These are phyloP conservation scores for Plasmodium berghei DNA, from an alignment of 169 alveolate genomes.

Conservation along the genomic window DNA sequence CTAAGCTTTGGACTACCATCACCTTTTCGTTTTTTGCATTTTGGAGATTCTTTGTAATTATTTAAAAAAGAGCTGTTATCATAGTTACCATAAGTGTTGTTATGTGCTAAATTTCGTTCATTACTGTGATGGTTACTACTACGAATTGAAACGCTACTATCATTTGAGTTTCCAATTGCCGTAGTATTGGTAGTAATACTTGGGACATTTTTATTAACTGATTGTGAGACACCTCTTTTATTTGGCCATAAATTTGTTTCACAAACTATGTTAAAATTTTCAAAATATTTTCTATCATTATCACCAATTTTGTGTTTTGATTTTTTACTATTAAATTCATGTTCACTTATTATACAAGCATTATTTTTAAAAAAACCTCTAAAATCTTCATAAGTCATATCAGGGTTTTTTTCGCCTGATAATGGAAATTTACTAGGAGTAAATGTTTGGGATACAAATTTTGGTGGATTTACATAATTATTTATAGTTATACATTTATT, in stretches of 20 bases:
- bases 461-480: conserved; percentile 75
- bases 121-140: too few species aligned
- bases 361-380: conserved; percentile 45
- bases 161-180: too few species aligned
- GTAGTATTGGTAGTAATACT: too few species aligned
- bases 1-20: conserved; percentile 10
- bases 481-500: conserved; percentile 73
- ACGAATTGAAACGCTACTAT: too few species aligned
- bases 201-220: not conserved
- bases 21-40: conserved; percentile 13
- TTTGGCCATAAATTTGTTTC: conserved; percentile 70
- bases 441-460: conserved; percentile 34
- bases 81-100: too few species aligned
- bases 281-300: conserved; percentile 23
- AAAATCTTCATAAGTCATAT: conserved; percentile 63
- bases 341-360: conserved; percentile 72
- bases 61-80: not conserved
- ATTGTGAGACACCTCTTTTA: conserved; percentile 30
- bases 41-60: conserved; percentile 28
- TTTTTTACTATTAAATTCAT: conserved; percentile 69
- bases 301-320: conserved; percentile 6
- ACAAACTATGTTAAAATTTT: conserved; percentile 4
- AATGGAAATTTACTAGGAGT: conserved; percentile 62
- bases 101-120: too few species aligned
- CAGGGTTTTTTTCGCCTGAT: conserved; percentile 54